These are phyloP conservation scores for Beauveria rudraprayagi DNA, from an alignment of 2,329 filamentous ascomycete species.

Conservation along the genomic window DNA sequence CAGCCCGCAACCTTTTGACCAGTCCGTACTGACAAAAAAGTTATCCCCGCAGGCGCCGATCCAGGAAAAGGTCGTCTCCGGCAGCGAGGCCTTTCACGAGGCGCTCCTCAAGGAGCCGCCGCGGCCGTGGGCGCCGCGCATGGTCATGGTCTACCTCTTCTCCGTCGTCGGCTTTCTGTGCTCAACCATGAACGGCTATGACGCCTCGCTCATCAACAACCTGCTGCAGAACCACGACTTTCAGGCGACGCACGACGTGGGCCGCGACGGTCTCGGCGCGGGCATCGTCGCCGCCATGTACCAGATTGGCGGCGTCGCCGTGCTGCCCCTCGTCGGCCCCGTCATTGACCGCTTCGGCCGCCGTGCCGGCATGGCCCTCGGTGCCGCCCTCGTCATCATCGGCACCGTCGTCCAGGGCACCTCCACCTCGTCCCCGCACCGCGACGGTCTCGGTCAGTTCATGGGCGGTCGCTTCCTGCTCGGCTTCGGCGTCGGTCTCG, in stretches of 20 bases:
- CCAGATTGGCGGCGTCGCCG: constrained; percentile 41
- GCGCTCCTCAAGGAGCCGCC: constrained; percentile 46
- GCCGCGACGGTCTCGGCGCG: constrained; percentile 38
- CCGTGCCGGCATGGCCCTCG: constrained; percentile 40
- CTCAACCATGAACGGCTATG: constrained; percentile 45
- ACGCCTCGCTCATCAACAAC: constrained; percentile 19
- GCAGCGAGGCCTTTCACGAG: constrained; percentile 46
- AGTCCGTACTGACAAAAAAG: neutral
- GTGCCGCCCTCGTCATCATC: constrained; percentile 36
- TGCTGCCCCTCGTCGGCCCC: constrained; percentile 34
- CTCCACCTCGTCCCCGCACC: constrained; percentile 13
- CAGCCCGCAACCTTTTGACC: no score
- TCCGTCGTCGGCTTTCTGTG: constrained; percentile 41
- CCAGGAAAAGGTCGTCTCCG: constrained; percentile 36
- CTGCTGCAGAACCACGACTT: constrained; percentile 29
- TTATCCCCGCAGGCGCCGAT: constrained; percentile 1
- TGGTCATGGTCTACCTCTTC: constrained; percentile 34
- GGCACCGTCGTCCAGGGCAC: constrained; percentile 21
- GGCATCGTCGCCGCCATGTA: constrained; percentile 45
- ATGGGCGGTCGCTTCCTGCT: constrained; percentile 48
- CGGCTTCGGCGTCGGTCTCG: constrained; percentile 51
- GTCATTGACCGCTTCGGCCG: constrained; percentile 40
- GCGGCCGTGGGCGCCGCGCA: constrained; percentile 29
- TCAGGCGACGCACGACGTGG: constrained; percentile 29
- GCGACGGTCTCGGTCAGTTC: constrained; percentile 32